Evolutionary conservation across 805 yeast species (phyloP).

Genomic region (Metschnikowia drakensbergensis): DNA sequence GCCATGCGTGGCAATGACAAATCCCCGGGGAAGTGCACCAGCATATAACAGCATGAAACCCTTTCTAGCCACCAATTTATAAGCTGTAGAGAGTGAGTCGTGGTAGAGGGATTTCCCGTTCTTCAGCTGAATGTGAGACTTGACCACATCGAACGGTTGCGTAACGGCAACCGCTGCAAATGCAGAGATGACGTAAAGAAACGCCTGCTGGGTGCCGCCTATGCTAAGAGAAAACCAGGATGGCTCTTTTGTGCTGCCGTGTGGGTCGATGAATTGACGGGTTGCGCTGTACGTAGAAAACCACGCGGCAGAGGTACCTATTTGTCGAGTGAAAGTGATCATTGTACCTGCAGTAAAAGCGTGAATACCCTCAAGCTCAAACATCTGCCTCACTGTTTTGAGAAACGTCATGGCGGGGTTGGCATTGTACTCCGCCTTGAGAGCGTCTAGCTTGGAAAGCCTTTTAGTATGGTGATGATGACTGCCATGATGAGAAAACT

Average conservation of each 20-base stretch:
- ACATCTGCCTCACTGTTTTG: conserved; percentile 61
- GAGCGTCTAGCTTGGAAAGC: conserved; percentile 10
- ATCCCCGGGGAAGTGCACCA: conserved; percentile 55
- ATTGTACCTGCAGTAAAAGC: conserved; percentile 81
- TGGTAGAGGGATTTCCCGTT: conserved; percentile 55
- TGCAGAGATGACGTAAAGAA: conserved; percentile 57
- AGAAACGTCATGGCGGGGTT: conserved; percentile 52
- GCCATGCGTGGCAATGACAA: conserved; percentile 68
- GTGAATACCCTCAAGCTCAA: conserved; percentile 62
- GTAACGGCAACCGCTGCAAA: conserved; percentile 71
- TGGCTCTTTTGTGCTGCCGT: conserved; percentile 23
- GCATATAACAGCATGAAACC: conserved; percentile 32
- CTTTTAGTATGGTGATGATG: conserved; percentile 1
- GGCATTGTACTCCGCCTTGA: conserved; percentile 37
- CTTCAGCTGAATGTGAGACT: conserved; percentile 81
- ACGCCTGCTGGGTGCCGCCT: conserved; percentile 41
- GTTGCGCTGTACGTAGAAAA: conserved; percentile 78
- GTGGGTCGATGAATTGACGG: conserved; percentile 66
- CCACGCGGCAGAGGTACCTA: conserved; percentile 74
- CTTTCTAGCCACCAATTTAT: conserved; percentile 21
- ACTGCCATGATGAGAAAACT: conserved; percentile 21
- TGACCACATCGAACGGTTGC: conserved; percentile 86
- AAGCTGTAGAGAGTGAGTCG: conserved; percentile 49
- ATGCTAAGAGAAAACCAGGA: conserved; percentile 46
- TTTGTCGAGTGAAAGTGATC: conserved; percentile 81